Conservation (phyloP, 306 rosid genomes). For the Quercus aquifolioides region DNA sequence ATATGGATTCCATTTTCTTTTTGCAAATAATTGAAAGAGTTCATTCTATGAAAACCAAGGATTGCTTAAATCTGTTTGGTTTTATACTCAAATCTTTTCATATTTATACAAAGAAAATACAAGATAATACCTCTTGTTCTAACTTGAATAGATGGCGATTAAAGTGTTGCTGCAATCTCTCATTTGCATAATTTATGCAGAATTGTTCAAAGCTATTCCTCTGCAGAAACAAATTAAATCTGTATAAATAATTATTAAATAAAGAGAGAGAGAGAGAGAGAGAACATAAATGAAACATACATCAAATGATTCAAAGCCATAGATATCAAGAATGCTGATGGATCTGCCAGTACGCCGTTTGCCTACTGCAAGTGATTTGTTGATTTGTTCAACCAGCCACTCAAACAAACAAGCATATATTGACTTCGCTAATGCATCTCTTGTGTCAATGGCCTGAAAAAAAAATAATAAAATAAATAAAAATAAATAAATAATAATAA, state of each 20-base stretch:
- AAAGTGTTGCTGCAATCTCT: constrained; percentile 95
- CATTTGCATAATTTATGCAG: constrained; percentile 98
- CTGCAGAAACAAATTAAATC: constrained; percentile 35
- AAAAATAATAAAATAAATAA: constrained; percentile 17
- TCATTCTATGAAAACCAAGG: neutral
- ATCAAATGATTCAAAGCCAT: constrained; percentile 98
- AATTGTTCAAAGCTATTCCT: constrained; percentile 98
- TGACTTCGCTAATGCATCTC: constrained; percentile 99
- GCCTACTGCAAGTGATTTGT: constrained; percentile 96
- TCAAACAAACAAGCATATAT: constrained; percentile 89
- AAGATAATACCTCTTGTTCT: constrained; percentile 85
- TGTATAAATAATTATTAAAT: constrained; percentile 9
- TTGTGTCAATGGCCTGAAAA: constrained; percentile 78
- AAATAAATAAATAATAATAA: neutral
- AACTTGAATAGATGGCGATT: constrained; percentile 97
- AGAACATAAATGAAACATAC: constrained; percentile 46
- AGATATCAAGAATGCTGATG: constrained; percentile 95
- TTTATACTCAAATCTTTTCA: constrained; percentile 15
- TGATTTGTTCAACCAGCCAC: constrained; percentile 96
- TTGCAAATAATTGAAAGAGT: neutral
- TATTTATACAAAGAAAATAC: neutral
- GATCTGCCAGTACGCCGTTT: constrained; percentile 98
- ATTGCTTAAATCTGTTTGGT: constrained; percentile 1
- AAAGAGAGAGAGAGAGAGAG: neutral
- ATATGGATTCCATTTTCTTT: neutral